Evolutionary conservation across 768 basidiomycete species (phyloP), one percentile per base, ranked within the genome.

Genomic region (Candolleomyces aberdarensis): DNA sequence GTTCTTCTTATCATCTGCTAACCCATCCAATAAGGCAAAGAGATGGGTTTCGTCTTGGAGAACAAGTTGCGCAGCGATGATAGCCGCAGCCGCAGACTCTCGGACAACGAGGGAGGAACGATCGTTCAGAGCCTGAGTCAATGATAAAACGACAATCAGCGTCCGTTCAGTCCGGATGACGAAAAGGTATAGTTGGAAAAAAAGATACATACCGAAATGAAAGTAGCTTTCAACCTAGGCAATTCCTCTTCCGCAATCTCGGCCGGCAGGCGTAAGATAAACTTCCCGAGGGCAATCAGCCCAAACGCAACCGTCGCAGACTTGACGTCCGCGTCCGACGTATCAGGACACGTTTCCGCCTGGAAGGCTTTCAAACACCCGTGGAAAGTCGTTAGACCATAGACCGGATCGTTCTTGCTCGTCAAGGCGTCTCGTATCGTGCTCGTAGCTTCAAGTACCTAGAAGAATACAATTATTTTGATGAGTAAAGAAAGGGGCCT

Each of bases 1-100:
- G 69, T 95, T 94, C 80, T 93, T 94, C 80, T 94, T 92, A 67
- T 92, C 91, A 62, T 92, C 89, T n/a, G 91, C 85, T 46, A 95
- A 78, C 5, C 89, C 90, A 60, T 92, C 90, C 49, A 95, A 76
- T 17, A 95, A 82, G 41, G 84, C 78, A 66, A 95, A 95, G 1
- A 95, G 77, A 64, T 92, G 91, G 0, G 86, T 85, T 69, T 94
- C 93, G 68, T 95, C 92, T 26, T 85, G 83, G 44, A 95, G 76
- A 58, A 94, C 86, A 36, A 93, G 78, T 66, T 94, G 93, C 0
- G 91, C 89, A 14, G 93, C 88, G 62, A 92, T 91, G 68, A 93
- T 92, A 14, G 85, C 80, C 1, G 88, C 87, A 2, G 92, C 91
- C 2, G 91, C 91, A 0, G 91, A 87, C 72, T 94, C 91, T 8